A percentile compares a stretch with the other conserved stretches of the same genome.
These are phyloP conservation scores for Penicillium sp. DNA, from an alignment of 2,329 filamentous ascomycete species.

Conservation along the genomic window DNA sequence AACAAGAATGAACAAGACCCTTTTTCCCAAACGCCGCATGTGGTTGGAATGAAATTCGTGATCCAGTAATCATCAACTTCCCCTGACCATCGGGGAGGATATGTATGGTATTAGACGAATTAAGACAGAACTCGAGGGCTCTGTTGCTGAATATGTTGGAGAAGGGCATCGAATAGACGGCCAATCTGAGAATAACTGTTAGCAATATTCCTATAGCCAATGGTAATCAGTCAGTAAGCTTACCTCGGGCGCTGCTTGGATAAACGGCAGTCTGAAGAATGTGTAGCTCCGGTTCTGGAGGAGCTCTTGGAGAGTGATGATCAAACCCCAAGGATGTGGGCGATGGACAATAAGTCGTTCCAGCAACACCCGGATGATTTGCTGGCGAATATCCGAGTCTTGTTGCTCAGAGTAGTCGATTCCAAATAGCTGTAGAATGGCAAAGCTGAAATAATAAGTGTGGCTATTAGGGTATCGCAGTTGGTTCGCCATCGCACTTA, in stretches of 20 bases:
- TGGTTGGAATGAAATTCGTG: conserved; percentile 12
- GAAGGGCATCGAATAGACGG: conserved; percentile 43
- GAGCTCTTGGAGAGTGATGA: conserved; percentile 82
- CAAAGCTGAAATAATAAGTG: conserved; percentile 88
- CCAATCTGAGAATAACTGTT: conserved; percentile 35
- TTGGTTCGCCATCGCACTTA: conserved; percentile 84
- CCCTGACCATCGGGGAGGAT: conserved; percentile 1
- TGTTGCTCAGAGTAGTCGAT: conserved; percentile 66
- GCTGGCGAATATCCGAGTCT: conserved; percentile 78
- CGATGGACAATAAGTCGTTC: conserved; percentile 85
- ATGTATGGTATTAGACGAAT: conserved; percentile 13
- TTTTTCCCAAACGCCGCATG: conserved; percentile 12
- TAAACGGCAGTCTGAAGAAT: conserved; percentile 90
- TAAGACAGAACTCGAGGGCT: conserved; percentile 41
- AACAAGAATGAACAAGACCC: not conserved
- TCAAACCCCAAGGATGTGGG: conserved; percentile 92
- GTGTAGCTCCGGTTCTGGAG: conserved; percentile 85
- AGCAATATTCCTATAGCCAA: conserved; percentile 1
- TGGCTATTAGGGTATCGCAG: conserved; percentile 84
- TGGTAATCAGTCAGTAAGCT: conserved; percentile 17
- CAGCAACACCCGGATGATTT: conserved; percentile 81
- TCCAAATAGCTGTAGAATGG: conserved; percentile 79
- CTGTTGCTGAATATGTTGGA: conserved; percentile 45
- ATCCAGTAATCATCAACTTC: conserved; percentile 15
- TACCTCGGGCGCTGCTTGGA: conserved; percentile 87